Evolutionary conservation across 2,329 filamentous ascomycete genomes (phyloP), one percentile per base, ranked within the genome.

Genomic region (Aureobasidium sp.): DNA sequence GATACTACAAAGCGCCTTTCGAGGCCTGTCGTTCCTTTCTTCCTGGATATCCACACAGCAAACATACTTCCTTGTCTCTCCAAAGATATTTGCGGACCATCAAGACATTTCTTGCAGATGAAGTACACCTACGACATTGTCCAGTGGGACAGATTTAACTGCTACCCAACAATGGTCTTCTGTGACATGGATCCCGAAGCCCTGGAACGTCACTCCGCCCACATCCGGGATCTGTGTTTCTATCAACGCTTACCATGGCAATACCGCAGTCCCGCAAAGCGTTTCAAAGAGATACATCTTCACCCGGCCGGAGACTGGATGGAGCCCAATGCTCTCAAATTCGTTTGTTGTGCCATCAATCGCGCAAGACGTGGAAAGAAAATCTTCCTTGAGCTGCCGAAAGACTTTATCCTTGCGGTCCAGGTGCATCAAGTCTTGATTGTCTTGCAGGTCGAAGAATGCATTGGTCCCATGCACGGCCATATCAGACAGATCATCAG

Each of bases 401-500:
- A 25, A 1, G 25, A 58, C 14, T 47, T 58, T 22, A 1, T 1
- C 1, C 8, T 58, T 2, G 29, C 55, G 7, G 41, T 58, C 1
- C 20, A 47, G 17, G 42, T 58, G 6, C 29, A 58, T 9, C 55
- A 58, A 20, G 55, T 47, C 5, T 5, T 58, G 42, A 1, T 58
- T 5, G 14, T 47, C 1, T 29, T 58, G 11, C 55, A 58, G 29
- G 41, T 58, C 3, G 25, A 47, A 17, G 55, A 58, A 11, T 45
- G 41, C 42, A 58, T 58, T 20, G 55, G 27, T 17, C 41, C 55
- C 0, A 12, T 58, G 17, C 42, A 58, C 37, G 55, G 55, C 14
- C 55, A 58, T 29, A 39, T 58, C 55, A 47, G 31, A 27, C 55
- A 47, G 12, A 36, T 37, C 11, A 58, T 58, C 42, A 47, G 31